Conservation (phyloP, 2,329 filamentous ascomycete genomes). For the Ceratocystis destructans region DNA sequence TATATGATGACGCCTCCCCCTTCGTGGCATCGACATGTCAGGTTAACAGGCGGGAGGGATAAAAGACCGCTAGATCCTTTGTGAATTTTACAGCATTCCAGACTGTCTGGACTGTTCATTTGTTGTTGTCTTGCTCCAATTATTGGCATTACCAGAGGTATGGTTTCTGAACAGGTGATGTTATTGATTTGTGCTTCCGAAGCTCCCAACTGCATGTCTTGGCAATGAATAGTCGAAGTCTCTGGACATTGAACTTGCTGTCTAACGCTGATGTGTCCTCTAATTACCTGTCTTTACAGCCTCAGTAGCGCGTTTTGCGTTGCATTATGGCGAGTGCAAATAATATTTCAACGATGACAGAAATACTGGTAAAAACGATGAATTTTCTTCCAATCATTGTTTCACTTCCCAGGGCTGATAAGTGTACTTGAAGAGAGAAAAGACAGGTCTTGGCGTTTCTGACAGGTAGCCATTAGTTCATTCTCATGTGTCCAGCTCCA, state of each 20-base stretch:
- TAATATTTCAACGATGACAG: background rate
- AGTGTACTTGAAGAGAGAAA: background rate
- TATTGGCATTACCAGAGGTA: background rate
- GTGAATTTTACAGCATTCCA: background rate
- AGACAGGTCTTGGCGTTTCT: conserved; percentile 1
- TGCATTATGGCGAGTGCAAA: background rate
- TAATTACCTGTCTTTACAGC: too few relatives aligned
- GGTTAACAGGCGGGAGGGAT: background rate
- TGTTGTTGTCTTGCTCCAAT: background rate
- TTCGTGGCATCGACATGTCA: background rate
- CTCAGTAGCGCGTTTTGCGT: background rate
- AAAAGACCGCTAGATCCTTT: background rate
- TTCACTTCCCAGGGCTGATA: background rate
- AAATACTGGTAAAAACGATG: background rate
- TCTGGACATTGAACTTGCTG: background rate
- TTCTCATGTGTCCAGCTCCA: background rate
- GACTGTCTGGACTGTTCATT: background rate
- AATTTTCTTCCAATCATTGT: background rate
- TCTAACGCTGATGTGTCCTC: too few relatives aligned
- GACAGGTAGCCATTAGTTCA: background rate
- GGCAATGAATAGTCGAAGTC: background rate
- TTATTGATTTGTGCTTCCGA: background rate
- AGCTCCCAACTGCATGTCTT: background rate
- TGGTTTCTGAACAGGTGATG: background rate
- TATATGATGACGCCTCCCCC: background rate